Percentiles rank a stretch among this genome's conserved stretches.
phyloP scores from a whole-genome alignment of 192 early-diverging fungal genomes.

The Phlyctochytrium arcticum region DNA sequence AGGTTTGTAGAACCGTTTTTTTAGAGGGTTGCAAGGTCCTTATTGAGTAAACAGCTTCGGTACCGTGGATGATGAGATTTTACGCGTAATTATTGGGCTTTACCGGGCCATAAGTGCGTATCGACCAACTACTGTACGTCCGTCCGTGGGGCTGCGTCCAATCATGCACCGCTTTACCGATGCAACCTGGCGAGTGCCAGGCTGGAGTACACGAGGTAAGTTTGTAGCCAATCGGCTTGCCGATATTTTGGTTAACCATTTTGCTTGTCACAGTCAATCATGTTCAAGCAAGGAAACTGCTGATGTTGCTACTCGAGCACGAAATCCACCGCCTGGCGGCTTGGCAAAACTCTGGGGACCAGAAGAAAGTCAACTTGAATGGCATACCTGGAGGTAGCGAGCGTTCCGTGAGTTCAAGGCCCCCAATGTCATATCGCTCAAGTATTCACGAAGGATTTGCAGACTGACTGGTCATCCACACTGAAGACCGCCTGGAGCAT shows the following conservation, averaged over 20 bases:
- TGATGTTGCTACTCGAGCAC: slow-evolving; percentile 83
- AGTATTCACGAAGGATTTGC: neutral
- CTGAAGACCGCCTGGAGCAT: slow-evolving; percentile 80
- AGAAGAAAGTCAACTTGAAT: slow-evolving; percentile 36
- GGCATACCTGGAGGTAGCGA: slow-evolving; percentile 32
- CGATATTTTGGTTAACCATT: too few relatives aligned
- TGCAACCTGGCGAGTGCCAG: too few relatives aligned
- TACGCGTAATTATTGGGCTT: too few relatives aligned
- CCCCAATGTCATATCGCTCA: neutral
- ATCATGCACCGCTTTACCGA: too few relatives aligned
- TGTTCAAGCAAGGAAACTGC: slow-evolving; percentile 49
- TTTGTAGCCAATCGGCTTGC: neutral
- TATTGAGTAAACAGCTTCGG: too few relatives aligned
- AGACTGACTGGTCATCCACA: slow-evolving; percentile 71
- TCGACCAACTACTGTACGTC: neutral
- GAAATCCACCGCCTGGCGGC: slow-evolving; percentile 79
- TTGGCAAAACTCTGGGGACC: slow-evolving; percentile 71
- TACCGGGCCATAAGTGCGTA: too few relatives aligned
- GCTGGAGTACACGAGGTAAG: too few relatives aligned
- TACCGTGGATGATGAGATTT: too few relatives aligned
- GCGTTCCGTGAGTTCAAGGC: slow-evolving; percentile 16
- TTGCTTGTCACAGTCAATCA: slow-evolving; percentile 23
- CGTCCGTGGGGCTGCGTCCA: too few relatives aligned
- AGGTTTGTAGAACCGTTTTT: too few relatives aligned
- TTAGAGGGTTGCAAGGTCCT: too few relatives aligned